Conservation (phyloP, 495 filamentous ascomycete genomes). For the Aspergillus olivimuriae region DNA sequence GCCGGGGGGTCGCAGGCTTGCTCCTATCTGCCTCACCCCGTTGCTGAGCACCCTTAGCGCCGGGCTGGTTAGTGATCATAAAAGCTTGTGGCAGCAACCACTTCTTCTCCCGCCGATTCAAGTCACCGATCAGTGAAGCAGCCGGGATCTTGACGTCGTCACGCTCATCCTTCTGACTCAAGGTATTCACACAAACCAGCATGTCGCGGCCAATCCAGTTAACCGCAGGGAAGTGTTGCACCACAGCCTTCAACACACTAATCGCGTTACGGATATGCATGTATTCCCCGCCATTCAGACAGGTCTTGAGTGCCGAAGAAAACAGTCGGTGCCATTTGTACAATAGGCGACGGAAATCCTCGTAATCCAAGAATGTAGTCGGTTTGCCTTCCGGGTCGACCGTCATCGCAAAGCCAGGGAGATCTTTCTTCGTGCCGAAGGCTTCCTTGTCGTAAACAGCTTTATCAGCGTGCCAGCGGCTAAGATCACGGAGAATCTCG, state of each 20-base stretch:
- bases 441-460: constrained; percentile 74
- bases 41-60: constrained; percentile 4
- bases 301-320: constrained; percentile 65
- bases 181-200: constrained; percentile 55
- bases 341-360: constrained; percentile 76
- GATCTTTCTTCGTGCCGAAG: constrained; percentile 51
- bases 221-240: constrained; percentile 76
- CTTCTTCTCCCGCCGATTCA: constrained; percentile 68
- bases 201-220: constrained; percentile 80
- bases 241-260: constrained; percentile 74
- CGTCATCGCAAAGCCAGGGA: constrained; percentile 64
- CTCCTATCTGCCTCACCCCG: constrained; percentile 23
- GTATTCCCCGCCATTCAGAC: constrained; percentile 77
- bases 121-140: constrained; percentile 72
- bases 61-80: constrained; percentile 21
- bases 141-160: constrained; percentile 89
- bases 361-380: constrained; percentile 65
- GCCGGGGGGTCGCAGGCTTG: constrained; percentile 34
- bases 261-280: constrained; percentile 98
- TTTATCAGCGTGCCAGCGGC: constrained; percentile 76
- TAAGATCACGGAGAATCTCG: constrained; percentile 69
- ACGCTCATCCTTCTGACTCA: constrained; percentile 63
- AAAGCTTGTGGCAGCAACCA: constrained; percentile 89
- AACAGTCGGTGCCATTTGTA: constrained; percentile 87
- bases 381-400: constrained; percentile 58